A percentile compares a stretch with the other conserved stretches of the same genome.
phyloP scores from a whole-genome alignment of 169 alveolate genomes.

The Cryptosporidium sp. region DNA sequence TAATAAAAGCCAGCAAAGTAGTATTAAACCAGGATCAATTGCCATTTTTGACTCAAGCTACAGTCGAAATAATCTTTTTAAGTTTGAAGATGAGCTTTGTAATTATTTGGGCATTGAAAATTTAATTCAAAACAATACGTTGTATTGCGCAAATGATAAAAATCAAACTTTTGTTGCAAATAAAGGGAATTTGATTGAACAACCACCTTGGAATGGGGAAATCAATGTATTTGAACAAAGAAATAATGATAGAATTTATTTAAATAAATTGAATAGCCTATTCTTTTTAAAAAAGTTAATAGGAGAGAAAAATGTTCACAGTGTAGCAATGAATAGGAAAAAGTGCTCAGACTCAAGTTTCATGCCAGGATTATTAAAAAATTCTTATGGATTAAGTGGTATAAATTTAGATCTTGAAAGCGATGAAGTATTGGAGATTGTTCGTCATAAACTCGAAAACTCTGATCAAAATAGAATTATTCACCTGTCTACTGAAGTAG shows the following conservation, averaged over 20 bases:
- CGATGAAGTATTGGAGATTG: conserved; percentile 12
- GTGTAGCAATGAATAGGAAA: neutral
- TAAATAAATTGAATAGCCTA: neutral
- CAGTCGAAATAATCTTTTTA: neutral
- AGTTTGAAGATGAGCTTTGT: neutral
- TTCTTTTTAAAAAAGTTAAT: conserved; percentile 2
- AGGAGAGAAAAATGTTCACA: conserved; percentile 20
- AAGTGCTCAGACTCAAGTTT: neutral
- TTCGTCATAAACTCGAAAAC: conserved; percentile 53
- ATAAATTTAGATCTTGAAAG: neutral
- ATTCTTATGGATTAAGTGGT: neutral
- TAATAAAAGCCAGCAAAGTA: neutral
- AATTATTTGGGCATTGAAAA: neutral
- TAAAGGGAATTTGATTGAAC: neutral
- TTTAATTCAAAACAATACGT: neutral
- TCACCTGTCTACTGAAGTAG: conserved; percentile 3
- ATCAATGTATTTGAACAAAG: conserved; percentile 26
- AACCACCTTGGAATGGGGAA: neutral
- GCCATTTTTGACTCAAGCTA: conserved; percentile 42
- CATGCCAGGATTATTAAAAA: neutral
- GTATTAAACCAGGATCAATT: neutral
- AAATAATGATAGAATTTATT: neutral
- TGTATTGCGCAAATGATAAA: neutral
- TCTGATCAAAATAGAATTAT: conserved; percentile 28
- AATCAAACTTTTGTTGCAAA: neutral